These are phyloP conservation scores for Candida glucosophila DNA, from an alignment of 1,139 yeast genomes.

Conservation along the genomic window DNA sequence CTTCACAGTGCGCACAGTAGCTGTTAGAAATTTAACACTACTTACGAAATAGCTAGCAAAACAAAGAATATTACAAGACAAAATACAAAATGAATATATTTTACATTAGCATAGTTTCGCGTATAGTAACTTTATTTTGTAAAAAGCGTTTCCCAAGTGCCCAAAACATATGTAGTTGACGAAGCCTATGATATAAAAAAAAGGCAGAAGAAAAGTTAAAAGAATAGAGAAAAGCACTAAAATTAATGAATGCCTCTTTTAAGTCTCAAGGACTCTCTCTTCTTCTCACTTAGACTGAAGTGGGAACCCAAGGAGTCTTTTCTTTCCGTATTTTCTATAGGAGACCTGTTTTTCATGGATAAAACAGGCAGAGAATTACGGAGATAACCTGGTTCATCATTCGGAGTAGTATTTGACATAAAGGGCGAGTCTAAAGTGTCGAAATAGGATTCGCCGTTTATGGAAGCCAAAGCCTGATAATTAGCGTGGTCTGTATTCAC, in stretches of 20 bases:
- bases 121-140: no score
- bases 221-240: no score
- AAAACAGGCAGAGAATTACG: constrained; percentile 8
- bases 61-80: no score
- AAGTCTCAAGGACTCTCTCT: constrained; percentile 39
- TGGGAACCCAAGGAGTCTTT: constrained; percentile 19
- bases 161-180: no score
- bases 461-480: constrained; percentile 18
- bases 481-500: constrained; percentile 33
- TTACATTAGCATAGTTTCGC: no score
- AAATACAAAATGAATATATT: no score
- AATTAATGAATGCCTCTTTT: constrained; percentile 37
- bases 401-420: constrained; percentile 33
- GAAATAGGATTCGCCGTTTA: constrained; percentile 12
- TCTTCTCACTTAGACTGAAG: constrained; percentile 35
- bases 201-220: no score
- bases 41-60: no score
- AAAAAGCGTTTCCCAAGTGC: no score
- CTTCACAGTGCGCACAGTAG: no score
- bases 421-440: constrained; percentile 34
- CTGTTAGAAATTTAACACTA: no score
- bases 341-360: constrained; percentile 4
- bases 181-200: no score
- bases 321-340: constrained; percentile 6
- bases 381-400: constrained; percentile 28